Conservation (phyloP, 1,139 yeast genomes). For the Yamadazyma blattariae region DNA sequence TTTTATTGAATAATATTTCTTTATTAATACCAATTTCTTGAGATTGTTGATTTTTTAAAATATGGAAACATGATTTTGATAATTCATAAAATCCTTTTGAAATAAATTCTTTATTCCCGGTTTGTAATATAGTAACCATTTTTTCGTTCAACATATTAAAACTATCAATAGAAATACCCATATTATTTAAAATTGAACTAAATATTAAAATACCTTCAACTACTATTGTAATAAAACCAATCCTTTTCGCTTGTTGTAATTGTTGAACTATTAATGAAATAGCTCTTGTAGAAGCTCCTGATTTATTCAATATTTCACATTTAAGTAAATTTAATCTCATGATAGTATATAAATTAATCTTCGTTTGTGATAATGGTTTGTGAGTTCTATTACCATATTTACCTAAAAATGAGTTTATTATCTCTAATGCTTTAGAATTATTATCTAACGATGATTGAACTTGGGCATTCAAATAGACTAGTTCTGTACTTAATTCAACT, state of each 20-base stretch:
- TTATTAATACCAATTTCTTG: slow-evolving; percentile 5
- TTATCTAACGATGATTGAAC: slow-evolving; percentile 30
- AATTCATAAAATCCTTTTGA: slow-evolving; percentile 39
- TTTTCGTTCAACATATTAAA: slow-evolving; percentile 28
- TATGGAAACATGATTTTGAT: slow-evolving; percentile 25
- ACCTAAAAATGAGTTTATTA: slow-evolving; percentile 26
- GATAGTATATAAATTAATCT: slow-evolving; percentile 33
- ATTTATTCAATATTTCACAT: slow-evolving; percentile 34
- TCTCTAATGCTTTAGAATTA: slow-evolving; percentile 31
- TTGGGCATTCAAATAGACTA: slow-evolving; percentile 24
- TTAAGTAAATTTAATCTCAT: slow-evolving; percentile 44
- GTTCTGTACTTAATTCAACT: slow-evolving; percentile 28
- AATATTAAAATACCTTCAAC: slow-evolving; percentile 41
- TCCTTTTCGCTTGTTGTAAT: slow-evolving; percentile 35
- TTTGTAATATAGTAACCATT: slow-evolving; percentile 40
- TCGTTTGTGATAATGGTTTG: slow-evolving; percentile 16
- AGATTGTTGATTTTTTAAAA: slow-evolving; percentile 13
- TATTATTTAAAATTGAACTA: slow-evolving; percentile 32
- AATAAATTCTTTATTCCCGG: slow-evolving; percentile 29
- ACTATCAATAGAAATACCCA: slow-evolving; percentile 37
- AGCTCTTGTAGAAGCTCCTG: slow-evolving; percentile 39
- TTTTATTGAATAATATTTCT: slow-evolving; percentile 19
- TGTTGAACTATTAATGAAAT: slow-evolving; percentile 45
- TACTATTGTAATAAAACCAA: slow-evolving; percentile 38
- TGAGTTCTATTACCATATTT: slow-evolving; percentile 19